Evolutionary conservation across 805 yeast species (phyloP).

Genomic region (Starmerella cellae): DNA sequence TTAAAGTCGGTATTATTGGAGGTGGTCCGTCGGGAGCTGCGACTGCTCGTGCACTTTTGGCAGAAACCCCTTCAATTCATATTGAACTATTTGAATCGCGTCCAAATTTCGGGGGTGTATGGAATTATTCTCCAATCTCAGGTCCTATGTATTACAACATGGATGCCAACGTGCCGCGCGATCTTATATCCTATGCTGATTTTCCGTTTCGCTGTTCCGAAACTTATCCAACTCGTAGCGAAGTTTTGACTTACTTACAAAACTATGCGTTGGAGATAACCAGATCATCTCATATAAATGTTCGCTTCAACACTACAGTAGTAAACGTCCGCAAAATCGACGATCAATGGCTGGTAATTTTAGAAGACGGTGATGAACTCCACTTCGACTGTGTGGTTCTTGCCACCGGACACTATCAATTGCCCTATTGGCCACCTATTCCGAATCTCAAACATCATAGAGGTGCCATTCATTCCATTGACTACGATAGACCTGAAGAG

Average conservation of each 20-base stretch:
- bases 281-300: conserved; percentile 19
- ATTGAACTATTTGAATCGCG: conserved; percentile 51
- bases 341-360: conserved; percentile 31
- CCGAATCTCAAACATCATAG: conserved; percentile 30
- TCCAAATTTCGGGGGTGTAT: conserved; percentile 51
- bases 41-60: conserved; percentile 46
- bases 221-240: conserved; percentile 47
- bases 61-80: conserved; percentile 33
- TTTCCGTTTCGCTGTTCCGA: conserved; percentile 36
- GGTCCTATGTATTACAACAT: conserved; percentile 48
- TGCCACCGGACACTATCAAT: conserved; percentile 51
- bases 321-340: conserved; percentile 31
- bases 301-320: conserved; percentile 39
- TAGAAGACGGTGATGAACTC: conserved; percentile 22
- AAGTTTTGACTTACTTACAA: conserved; percentile 48
- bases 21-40: conserved; percentile 72
- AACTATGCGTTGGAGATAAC: conserved; percentile 37
- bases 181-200: conserved; percentile 51
- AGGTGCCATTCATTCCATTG: conserved; percentile 41
- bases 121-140: conserved; percentile 42
- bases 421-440: conserved; percentile 46
- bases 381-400: conserved; percentile 43
- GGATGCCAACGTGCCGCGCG: conserved; percentile 56
- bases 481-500: conserved; percentile 37
- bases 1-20: conserved; percentile 50